Base-by-base conservation (phyloP, 495 filamentous ascomycete genomes). In the Penicillium diatomitis region DNA sequence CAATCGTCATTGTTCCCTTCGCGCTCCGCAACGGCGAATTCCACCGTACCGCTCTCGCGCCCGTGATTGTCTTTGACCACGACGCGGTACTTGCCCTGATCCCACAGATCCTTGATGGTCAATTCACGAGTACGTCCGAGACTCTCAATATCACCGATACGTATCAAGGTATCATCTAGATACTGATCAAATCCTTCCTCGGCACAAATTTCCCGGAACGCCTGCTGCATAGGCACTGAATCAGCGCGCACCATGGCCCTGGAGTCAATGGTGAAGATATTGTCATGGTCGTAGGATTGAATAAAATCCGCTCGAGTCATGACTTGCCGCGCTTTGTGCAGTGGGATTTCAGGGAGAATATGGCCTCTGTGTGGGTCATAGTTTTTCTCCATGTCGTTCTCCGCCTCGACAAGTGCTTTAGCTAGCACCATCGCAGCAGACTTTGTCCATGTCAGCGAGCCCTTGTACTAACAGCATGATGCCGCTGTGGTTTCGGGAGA, bases 291-390 rank as follows among this genome's bases (percentile, higher is more conserved):
- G 58, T 96, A 89, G 41, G 80, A 77, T 54, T 91, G 82, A 59
- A 98, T 89, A 63, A 98, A 98, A 59, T 97, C 92, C 12, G 88
- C 82, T 32, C 92, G 78, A 6, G 92, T 98, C 92, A 98, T 98
- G 57, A 96, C 76, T 72, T 88, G 73, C 36, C 92, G 83, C 0
- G 90, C 88, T 56, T 86, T 76, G 56, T 96, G 88, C 12, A 98
- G 78, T 0, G 86, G 79, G 41, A 88, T 86, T 50, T 84, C 75
- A 0, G 92, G 92, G 8, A 98, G 76, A 32, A 87, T 75, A 62
- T 96, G 87, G 29, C 87, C 88, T 8, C 58, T 66, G 20, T 82
- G 71, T 0, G 72, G 68, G 50, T 88, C 74, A 61, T 87, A 85
- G 4, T 59, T 80, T 29, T 58, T 67, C 20, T 78, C 77, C 67